These are phyloP conservation scores for Trichocomaceae sp. DNA, from an alignment of 2,329 filamentous ascomycete species.

Conservation along the genomic window DNA sequence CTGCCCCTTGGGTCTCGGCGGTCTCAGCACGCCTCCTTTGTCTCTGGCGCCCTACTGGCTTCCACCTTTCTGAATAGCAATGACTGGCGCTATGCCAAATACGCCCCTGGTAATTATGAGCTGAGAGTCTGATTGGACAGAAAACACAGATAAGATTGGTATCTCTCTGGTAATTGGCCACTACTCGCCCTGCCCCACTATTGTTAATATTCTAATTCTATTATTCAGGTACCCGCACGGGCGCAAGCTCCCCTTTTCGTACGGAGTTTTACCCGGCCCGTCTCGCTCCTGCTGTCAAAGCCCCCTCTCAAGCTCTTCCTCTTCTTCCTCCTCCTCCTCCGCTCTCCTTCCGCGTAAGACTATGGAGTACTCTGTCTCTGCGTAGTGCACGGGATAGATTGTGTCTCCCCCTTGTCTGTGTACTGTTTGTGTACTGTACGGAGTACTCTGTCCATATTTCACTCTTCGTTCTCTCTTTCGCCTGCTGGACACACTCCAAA, in stretches of 20 bases:
- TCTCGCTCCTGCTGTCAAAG: conserved; percentile 26
- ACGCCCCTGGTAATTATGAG: neutral
- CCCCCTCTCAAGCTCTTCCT: conserved; percentile 39
- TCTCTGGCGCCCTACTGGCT: neutral
- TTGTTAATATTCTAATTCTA: neutral
- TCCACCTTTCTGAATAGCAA: neutral
- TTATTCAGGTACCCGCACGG: conserved; percentile 16
- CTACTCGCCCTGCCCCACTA: too few species aligned
- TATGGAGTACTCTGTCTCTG: conserved; percentile 8
- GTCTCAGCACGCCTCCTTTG: neutral
- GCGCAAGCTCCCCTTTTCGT: conserved; percentile 13
- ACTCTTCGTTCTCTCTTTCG: conserved; percentile 50
- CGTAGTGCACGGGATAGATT: conserved; percentile 27
- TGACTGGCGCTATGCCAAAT: neutral
- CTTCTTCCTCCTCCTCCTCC: conserved; percentile 48
- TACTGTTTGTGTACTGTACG: conserved; percentile 25
- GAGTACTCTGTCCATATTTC: conserved; percentile 34
- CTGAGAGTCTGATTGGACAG: neutral
- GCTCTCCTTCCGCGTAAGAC: conserved; percentile 40
- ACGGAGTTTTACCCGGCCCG: neutral
- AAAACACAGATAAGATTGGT: neutral
- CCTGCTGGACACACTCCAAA: conserved; percentile 15
- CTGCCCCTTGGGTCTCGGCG: neutral
- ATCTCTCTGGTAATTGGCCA: conserved; percentile 2
- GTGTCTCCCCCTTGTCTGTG: conserved; percentile 7